These are phyloP conservation scores for Didymella arachidicola DNA, from an alignment of 2,329 filamentous ascomycete species.

Conservation along the genomic window DNA sequence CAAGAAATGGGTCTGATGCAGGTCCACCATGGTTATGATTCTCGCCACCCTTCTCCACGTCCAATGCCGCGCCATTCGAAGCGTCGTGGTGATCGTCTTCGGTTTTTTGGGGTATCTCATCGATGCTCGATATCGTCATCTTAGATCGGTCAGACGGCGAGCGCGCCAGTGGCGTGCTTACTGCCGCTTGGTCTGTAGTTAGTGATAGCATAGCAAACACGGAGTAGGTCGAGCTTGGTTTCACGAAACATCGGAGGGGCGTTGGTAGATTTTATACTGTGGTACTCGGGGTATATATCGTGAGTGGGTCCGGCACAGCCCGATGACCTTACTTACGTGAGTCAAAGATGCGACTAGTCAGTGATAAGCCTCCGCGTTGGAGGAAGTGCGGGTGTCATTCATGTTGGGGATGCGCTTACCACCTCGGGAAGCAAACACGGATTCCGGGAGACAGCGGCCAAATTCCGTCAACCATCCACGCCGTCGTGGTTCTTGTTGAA, in stretches of 20 bases:
- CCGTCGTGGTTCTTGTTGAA: not conserved
- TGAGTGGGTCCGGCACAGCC: too few species aligned
- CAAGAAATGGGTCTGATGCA: conserved; percentile 52
- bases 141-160: conserved; percentile 12
- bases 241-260: not conserved
- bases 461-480: not conserved
- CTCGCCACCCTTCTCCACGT: conserved; percentile 9
- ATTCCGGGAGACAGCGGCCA: not conserved
- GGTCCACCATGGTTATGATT: not conserved
- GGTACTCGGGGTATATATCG: too few species aligned
- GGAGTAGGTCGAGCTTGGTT: not conserved
- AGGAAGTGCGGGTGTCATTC: conserved; percentile 7
- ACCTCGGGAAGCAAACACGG: not conserved
- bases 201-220: conserved; percentile 2
- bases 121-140: conserved; percentile 6
- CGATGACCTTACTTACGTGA: not conserved
- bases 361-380: conserved; percentile 1
- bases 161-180: conserved; percentile 8
- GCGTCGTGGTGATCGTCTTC: conserved; percentile 8
- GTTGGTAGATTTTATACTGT: conserved; percentile 6
- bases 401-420: conserved; percentile 10
- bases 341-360: not conserved
- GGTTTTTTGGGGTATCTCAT: conserved; percentile 13
- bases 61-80: conserved; percentile 3
- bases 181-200: not conserved